phyloP scores from a whole-genome alignment of 192 early-diverging fungal species.

The Gryganskiella cystojenkinii region DNA sequence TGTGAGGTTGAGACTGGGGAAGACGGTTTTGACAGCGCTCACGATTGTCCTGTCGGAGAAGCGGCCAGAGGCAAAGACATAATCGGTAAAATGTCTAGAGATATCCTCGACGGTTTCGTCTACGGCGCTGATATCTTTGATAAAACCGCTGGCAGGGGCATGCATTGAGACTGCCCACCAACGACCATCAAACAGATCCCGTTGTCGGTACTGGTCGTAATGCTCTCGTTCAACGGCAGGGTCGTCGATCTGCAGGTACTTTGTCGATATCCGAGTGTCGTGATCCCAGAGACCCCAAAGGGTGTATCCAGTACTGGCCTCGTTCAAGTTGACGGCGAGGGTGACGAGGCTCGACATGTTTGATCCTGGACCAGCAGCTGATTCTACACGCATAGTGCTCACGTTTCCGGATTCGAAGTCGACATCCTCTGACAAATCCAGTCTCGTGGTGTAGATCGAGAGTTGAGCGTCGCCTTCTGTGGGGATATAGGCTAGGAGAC shows the following conservation, averaged over 20 bases:
- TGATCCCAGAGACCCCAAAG: conserved; percentile 42
- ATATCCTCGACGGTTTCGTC: conserved; percentile 27
- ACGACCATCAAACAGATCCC: conserved; percentile 34
- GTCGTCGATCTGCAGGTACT: conserved; percentile 45
- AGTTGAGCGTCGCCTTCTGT: conserved; percentile 35
- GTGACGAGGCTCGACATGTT: conserved; percentile 15
- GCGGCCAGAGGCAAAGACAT: conserved; percentile 36
- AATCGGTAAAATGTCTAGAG: conserved; percentile 32
- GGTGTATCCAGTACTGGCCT: conserved; percentile 29
- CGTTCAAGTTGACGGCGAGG: conserved; percentile 12
- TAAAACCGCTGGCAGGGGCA: conserved; percentile 26
- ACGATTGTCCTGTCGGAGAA: conserved; percentile 45
- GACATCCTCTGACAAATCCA: conserved; percentile 22
- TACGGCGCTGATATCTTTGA: conserved; percentile 40
- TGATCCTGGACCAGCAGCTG: conserved; percentile 23
- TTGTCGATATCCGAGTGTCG: conserved; percentile 15
- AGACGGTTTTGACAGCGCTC: conserved; percentile 14
- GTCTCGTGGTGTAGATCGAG: conserved; percentile 23
- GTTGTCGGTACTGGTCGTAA: conserved; percentile 8
- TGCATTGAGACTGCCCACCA: conserved; percentile 53
- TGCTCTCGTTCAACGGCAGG: conserved; percentile 25
- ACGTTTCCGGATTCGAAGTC: conserved; percentile 24
- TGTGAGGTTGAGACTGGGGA: conserved; percentile 12
- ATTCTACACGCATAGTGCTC: conserved; percentile 17
- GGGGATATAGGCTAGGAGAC: conserved; percentile 43